These are phyloP conservation scores for Naematelia aurantialba DNA, from an alignment of 768 basidiomycete genomes.

Conservation along the genomic window DNA sequence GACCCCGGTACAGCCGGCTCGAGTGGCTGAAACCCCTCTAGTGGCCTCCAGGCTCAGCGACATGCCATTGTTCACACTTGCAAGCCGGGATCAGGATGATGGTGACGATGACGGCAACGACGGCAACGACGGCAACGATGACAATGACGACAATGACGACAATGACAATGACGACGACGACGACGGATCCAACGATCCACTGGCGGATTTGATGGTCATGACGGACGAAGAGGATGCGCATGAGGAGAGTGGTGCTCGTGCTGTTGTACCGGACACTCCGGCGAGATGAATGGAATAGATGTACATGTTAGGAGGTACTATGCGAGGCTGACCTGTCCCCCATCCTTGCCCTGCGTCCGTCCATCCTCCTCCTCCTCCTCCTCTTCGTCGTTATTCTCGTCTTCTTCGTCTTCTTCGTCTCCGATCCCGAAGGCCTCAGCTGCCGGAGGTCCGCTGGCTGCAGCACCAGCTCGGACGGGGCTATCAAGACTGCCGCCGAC, in stretches of 20 bases:
- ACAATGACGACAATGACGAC: slow-evolving; percentile 8
- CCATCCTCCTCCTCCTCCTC: slow-evolving; percentile 1
- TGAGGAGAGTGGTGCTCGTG: slow-evolving; percentile 3
- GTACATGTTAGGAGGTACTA: neutral
- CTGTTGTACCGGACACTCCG: slow-evolving; percentile 36
- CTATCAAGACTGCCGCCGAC: slow-evolving; percentile 19
- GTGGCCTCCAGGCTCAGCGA: slow-evolving; percentile 1
- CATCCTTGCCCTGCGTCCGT: slow-evolving; percentile 10
- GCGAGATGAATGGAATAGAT: slow-evolving; percentile 14
- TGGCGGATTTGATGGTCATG: slow-evolving; percentile 40
- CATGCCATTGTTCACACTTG: neutral
- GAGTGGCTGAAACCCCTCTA: slow-evolving; percentile 1
- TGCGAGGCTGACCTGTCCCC: slow-evolving; percentile 8
- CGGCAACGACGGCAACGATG: slow-evolving; percentile 19
- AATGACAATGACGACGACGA: slow-evolving; percentile 32
- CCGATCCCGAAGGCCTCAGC: slow-evolving; percentile 20
- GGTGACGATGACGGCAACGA: slow-evolving; percentile 22
- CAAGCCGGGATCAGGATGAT: neutral
- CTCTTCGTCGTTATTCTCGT: slow-evolving; percentile 7
- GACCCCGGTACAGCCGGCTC: neutral
- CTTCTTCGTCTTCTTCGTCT: slow-evolving; percentile 20
- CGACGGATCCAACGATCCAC: slow-evolving; percentile 26
- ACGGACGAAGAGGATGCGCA: slow-evolving; percentile 41
- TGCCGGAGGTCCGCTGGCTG: neutral
- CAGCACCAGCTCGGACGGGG: neutral